Conservation (phyloP, 768 basidiomycete species). For the Tylopilus sp. region DNA sequence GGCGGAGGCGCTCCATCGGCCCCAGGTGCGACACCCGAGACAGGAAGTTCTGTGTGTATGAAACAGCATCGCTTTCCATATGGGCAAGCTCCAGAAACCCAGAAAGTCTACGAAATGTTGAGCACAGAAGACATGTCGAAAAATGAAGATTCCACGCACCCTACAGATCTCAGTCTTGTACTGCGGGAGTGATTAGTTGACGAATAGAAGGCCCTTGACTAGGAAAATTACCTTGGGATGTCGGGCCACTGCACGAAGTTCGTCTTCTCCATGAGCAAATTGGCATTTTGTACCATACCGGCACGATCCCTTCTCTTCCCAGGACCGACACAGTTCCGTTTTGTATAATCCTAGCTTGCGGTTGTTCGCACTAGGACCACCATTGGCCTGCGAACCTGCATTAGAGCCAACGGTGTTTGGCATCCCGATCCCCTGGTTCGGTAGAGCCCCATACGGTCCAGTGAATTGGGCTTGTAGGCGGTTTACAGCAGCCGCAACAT, state of each 20-base stretch:
- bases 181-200: constrained; percentile 37
- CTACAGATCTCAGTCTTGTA: constrained; percentile 95
- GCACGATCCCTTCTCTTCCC: constrained; percentile 89
- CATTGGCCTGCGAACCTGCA: constrained; percentile 33
- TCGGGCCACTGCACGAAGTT: constrained; percentile 76
- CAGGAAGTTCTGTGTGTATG: constrained; percentile 84
- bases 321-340: constrained; percentile 85
- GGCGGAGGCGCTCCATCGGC: constrained; percentile 53
- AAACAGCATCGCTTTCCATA: constrained; percentile 93
- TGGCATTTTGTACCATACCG: constrained; percentile 88
- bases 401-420: constrained; percentile 38
- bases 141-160: constrained; percentile 40
- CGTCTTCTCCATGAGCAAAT: constrained; percentile 90
- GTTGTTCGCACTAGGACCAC: constrained; percentile 87
- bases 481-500: constrained; percentile 57
- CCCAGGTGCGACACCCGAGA: constrained; percentile 54
- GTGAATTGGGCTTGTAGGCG: constrained; percentile 55
- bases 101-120: constrained; percentile 64
- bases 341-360: constrained; percentile 89
- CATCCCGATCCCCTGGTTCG: constrained; percentile 42
- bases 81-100: constrained; percentile 90
- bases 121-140: constrained; percentile 1
- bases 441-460: constrained; percentile 51
- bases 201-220: not conserved
- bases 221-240: constrained; percentile 74